Base-by-base conservation (phyloP, 1,284 basidiomycete species). In the Ceratobasidium sp. region DNA sequence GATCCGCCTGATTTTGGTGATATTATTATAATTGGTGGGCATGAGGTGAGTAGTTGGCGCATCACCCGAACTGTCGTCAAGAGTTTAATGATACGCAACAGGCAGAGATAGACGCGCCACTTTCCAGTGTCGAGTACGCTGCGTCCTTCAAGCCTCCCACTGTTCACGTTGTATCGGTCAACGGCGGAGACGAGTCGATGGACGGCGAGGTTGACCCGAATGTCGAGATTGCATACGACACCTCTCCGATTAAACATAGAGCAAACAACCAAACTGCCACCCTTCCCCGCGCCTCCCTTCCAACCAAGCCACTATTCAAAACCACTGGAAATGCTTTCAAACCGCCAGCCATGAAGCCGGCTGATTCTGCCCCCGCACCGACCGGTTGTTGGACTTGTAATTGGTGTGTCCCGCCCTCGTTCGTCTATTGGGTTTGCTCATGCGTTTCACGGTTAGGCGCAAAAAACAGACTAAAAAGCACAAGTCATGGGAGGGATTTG, bases 1-100 rank as follows among this genome's bases (percentile, higher is more conserved):
- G 84, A 87, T 30, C 82, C 84, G 1, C 85, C 90, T n/a, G 83
- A 86, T 35, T 77, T 82, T 10, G 85, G 84, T 10, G 83, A 81
- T 77, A 69, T 78, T 35, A 79, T 77, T 35, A 79, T 80, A 66
- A 78, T 79, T 66, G 80, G 80, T 23, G 80, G 78, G 16, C 75
- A 79, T 27, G 78, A 83, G 38, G 78, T 73, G 16, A 12, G 67
- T 6, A 33, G 16, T 14, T 50, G 16, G 33, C 23, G 27, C 44
- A 48, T 33, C 3, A 65, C n/a, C 73, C 50, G 46, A 59, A 50
- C 41, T 76, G 3, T 14, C 6, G 7, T 67, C 35, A 65, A 52
- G 6, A 33, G 48, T 33, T 46, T 73, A 52, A 65, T 5, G 30
- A 65, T 54, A 2, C 35, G 12, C 52, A 54, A n/a, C n/a, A 55